These are phyloP conservation scores for Ogataea pini DNA, from an alignment of 805 yeast genomes.

Conservation along the genomic window DNA sequence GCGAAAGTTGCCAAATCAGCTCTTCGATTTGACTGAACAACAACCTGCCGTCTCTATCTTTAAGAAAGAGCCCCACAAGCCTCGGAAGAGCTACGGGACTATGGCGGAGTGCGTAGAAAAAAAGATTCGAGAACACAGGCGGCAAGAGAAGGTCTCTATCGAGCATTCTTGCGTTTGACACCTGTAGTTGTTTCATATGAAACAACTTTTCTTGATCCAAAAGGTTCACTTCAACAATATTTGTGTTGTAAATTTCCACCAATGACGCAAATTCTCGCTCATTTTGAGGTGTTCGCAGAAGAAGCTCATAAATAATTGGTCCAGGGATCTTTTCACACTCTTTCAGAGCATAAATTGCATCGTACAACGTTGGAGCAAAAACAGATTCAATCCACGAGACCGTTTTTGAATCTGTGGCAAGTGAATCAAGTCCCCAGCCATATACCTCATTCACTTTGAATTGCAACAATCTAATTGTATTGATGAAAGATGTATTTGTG, in stretches of 20 bases:
- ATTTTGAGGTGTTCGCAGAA: constrained; percentile 28
- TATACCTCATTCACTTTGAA: constrained; percentile 23
- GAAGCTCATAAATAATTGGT: constrained; percentile 32
- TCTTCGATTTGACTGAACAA: constrained; percentile 30
- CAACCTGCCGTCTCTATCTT: constrained; percentile 12
- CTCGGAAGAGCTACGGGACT: constrained; percentile 23
- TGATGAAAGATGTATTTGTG: constrained; percentile 1
- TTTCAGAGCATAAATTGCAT: constrained; percentile 21
- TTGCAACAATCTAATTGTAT: constrained; percentile 22
- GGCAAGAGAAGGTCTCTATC: constrained; percentile 28
- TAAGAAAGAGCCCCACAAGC: constrained; percentile 22
- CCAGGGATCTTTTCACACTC: constrained; percentile 24
- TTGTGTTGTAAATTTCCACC: constrained; percentile 26
- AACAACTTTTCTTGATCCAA: constrained; percentile 33
- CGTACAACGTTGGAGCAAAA: constrained; percentile 23
- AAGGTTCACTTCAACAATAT: constrained; percentile 19
- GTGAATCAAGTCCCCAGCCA: constrained; percentile 22
- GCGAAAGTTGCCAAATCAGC: constrained; percentile 32
- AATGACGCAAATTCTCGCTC: constrained; percentile 29
- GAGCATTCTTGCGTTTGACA: constrained; percentile 5
- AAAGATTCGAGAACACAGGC: constrained; percentile 31
- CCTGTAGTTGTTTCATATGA: constrained; percentile 22
- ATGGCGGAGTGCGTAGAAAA: constrained; percentile 27
- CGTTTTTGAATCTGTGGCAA: constrained; percentile 23
- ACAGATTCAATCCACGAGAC: constrained; percentile 33